These are phyloP conservation scores for Saprolegnia diclina DNA, from an alignment of 352 stramenopile genomes.

Conservation along the genomic window DNA sequence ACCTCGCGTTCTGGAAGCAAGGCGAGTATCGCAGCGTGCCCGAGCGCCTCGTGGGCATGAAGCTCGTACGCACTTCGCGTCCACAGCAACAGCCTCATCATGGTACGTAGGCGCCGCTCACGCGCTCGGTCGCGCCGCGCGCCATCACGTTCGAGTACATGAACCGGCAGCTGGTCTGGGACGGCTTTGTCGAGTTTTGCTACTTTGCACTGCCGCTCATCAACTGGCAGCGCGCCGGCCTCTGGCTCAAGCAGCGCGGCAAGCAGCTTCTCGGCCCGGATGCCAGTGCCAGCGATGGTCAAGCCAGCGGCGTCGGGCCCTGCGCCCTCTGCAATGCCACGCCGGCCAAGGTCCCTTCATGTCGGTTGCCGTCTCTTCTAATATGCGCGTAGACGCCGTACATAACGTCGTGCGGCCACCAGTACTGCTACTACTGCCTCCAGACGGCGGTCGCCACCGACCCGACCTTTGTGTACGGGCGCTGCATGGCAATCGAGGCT, in stretches of 20 bases:
- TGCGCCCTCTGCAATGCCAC: slow-evolving; percentile 61
- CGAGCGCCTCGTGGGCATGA: slow-evolving; percentile 60
- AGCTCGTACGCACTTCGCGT: slow-evolving; percentile 54
- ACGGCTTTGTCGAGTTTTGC: slow-evolving; percentile 79
- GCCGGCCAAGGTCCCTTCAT: slow-evolving; percentile 38
- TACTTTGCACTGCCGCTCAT: slow-evolving; percentile 68
- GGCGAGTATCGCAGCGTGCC: slow-evolving; percentile 65
- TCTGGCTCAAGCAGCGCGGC: not conserved
- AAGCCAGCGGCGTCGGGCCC: slow-evolving; percentile 29
- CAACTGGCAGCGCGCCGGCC: slow-evolving; percentile 49
- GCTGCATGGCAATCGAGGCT: slow-evolving; percentile 4
- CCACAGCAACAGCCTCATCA: slow-evolving; percentile 11
- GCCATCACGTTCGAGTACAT: slow-evolving; percentile 86
- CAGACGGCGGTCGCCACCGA: slow-evolving; percentile 65
- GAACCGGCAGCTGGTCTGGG: slow-evolving; percentile 77
- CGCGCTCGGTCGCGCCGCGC: slow-evolving; percentile 33
- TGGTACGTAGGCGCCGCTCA: slow-evolving; percentile 26
- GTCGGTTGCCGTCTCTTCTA: not conserved
- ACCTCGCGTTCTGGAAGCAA: slow-evolving; percentile 66
- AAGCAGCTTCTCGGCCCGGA: slow-evolving; percentile 14
- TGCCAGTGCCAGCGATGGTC: slow-evolving; percentile 19
- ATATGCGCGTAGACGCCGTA: slow-evolving; percentile 58
- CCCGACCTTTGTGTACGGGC: slow-evolving; percentile 61
- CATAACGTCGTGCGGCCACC: slow-evolving; percentile 79
- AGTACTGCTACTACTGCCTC: slow-evolving; percentile 84